Conservation (phyloP, 2,329 filamentous ascomycete species). For the Neofusicoccum sp. region DNA sequence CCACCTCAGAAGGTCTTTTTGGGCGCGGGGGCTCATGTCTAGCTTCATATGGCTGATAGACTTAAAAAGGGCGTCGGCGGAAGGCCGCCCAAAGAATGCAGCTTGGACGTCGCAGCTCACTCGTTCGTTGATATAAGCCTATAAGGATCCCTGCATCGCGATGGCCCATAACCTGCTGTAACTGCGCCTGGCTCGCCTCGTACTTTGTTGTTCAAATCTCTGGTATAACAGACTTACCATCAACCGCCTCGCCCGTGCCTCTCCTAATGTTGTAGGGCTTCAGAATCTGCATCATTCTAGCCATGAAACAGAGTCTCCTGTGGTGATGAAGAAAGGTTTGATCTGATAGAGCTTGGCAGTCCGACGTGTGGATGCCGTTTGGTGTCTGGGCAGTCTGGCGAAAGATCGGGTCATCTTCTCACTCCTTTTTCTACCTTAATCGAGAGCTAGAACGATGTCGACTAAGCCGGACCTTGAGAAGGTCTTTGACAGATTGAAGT, state of each 20-base stretch:
- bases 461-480: neutral
- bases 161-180: neutral
- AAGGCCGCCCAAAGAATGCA: neutral
- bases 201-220: neutral
- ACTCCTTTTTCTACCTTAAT: too few relatives aligned
- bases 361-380: too few relatives aligned
- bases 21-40: neutral
- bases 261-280: neutral
- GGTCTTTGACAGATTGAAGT: neutral
- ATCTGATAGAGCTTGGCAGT: too few relatives aligned
- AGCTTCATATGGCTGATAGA: neutral
- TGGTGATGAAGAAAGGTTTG: too few relatives aligned
- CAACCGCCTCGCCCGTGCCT: neutral
- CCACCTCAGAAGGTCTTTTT: neutral
- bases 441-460: too few relatives aligned
- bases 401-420: too few relatives aligned
- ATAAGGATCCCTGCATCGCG: neutral
- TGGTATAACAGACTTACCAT: neutral
- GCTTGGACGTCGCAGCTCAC: neutral
- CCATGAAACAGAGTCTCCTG: neutral
- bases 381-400: too few relatives aligned
- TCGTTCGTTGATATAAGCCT: neutral
- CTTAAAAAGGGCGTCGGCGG: neutral
- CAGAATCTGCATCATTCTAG: neutral
- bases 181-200: neutral